A percentile compares a stretch with the other conserved stretches of the same genome.
These are phyloP conservation scores for Cutaneotrichosporon sp. DNA, from an alignment of 1,284 basidiomycete species.

Conservation along the genomic window DNA sequence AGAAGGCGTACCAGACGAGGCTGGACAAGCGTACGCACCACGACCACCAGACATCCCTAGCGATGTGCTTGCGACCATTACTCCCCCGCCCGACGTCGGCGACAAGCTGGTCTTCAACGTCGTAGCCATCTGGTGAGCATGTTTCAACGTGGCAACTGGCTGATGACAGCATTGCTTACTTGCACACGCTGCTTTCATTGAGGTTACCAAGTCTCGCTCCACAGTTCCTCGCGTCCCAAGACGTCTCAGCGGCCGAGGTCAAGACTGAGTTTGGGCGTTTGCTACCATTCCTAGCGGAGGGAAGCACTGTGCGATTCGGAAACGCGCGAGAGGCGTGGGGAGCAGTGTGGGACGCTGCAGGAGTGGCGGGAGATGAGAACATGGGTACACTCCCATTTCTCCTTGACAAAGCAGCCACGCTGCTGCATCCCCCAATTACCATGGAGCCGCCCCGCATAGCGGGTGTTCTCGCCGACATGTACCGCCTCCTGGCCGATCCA, in stretches of 20 bases:
- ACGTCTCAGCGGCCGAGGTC: constrained; percentile 14
- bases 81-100: constrained; percentile 24
- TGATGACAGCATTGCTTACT: constrained; percentile 36
- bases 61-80: constrained; percentile 9
- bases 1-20: constrained; percentile 3
- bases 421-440: constrained; percentile 37
- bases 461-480: constrained; percentile 31
- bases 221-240: constrained; percentile 7
- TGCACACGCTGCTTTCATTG: constrained; percentile 34
- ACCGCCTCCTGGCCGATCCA: constrained; percentile 18
- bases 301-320: constrained; percentile 35
- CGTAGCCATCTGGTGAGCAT: constrained; percentile 38
- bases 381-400: constrained; percentile 20
- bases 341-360: constrained; percentile 35
- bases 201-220: constrained; percentile 33
- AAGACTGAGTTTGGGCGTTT: constrained; percentile 21
- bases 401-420: constrained; percentile 15
- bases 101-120: constrained; percentile 40
- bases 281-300: constrained; percentile 37
- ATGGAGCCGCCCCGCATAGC: constrained; percentile 22
- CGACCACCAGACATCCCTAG: constrained; percentile 9
- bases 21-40: constrained; percentile 7
- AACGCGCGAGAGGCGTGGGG: constrained; percentile 34
- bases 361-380: constrained; percentile 13
- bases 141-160: not conserved